These are phyloP conservation scores for Elsinoe perseae DNA, from an alignment of 2,329 filamentous ascomycete species.

Conservation along the genomic window DNA sequence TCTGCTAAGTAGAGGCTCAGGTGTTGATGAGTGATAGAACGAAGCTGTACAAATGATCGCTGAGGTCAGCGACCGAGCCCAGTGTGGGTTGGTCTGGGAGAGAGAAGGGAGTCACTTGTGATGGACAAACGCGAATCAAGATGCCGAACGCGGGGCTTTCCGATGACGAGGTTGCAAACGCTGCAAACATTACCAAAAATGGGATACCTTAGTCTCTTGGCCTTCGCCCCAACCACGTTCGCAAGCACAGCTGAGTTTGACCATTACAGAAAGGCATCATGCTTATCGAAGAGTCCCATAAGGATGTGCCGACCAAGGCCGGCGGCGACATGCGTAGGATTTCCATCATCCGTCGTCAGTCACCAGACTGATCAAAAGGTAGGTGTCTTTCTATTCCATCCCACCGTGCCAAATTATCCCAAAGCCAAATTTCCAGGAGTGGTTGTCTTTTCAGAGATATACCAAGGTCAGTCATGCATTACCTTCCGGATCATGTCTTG, in stretches of 20 bases:
- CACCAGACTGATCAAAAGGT: slow-evolving; percentile 17
- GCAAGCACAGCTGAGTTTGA: too few relatives aligned
- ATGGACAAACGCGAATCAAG: slow-evolving; percentile 9
- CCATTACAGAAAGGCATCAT: slow-evolving; percentile 34
- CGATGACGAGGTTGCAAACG: neutral
- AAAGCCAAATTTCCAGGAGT: slow-evolving; percentile 85
- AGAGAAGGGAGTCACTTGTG: slow-evolving; percentile 8
- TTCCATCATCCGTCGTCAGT: neutral
- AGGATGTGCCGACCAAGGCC: slow-evolving; percentile 53
- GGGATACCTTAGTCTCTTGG: too few relatives aligned
- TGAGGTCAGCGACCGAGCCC: slow-evolving; percentile 10
- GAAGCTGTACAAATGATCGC: slow-evolving; percentile 1
- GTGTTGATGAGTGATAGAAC: neutral
- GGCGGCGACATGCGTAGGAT: slow-evolving; percentile 52
- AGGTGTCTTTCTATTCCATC: slow-evolving; percentile 89
- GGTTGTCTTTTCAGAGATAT: slow-evolving; percentile 87
- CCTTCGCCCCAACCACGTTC: too few relatives aligned
- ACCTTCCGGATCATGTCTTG: neutral
- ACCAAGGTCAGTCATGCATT: slow-evolving; percentile 59
- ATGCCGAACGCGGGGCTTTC: neutral
- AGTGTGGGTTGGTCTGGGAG: neutral
- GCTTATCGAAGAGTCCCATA: slow-evolving; percentile 52
- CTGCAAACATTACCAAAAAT: slow-evolving; percentile 1
- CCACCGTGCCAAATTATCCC: slow-evolving; percentile 74
- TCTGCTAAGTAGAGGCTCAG: neutral